Conservation (phyloP, 768 basidiomycete species). For the Gymnopilus junonius region DNA sequence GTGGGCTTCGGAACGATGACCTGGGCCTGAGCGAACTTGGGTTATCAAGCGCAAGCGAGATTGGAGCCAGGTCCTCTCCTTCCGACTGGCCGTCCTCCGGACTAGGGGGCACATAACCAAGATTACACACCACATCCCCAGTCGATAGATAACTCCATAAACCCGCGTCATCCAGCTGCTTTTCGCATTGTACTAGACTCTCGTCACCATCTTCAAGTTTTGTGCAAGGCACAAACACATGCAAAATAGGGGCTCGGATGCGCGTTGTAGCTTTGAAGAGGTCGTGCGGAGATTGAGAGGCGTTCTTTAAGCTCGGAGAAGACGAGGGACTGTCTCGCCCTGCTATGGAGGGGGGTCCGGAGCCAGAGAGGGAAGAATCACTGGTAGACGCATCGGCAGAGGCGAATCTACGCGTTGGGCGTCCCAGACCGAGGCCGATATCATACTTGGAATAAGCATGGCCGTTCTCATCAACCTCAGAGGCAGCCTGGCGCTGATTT, state of each 20-base stretch:
- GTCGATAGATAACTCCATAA: slow-evolving; percentile 78
- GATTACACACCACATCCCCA: slow-evolving; percentile 81
- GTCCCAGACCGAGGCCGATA: slow-evolving; percentile 18
- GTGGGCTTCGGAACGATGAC: background rate
- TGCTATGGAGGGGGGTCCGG: slow-evolving; percentile 6
- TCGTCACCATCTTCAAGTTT: slow-evolving; percentile 47
- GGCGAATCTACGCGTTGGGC: slow-evolving; percentile 43
- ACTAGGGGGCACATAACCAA: slow-evolving; percentile 70
- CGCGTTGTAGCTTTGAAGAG: slow-evolving; percentile 62
- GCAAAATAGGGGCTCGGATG: slow-evolving; percentile 71
- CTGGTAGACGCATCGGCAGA: slow-evolving; percentile 48
- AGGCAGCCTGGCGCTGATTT: background rate
- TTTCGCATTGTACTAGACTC: slow-evolving; percentile 62
- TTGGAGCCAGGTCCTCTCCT: slow-evolving; percentile 17
- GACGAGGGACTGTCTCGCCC: slow-evolving; percentile 6
- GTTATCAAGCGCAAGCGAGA: slow-evolving; percentile 1
- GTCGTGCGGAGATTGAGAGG: slow-evolving; percentile 57
- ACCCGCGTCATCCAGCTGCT: slow-evolving; percentile 66
- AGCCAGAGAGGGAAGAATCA: slow-evolving; percentile 45
- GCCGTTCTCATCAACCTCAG: slow-evolving; percentile 11
- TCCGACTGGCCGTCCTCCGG: slow-evolving; percentile 32
- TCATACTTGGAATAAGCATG: background rate
- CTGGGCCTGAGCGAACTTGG: slow-evolving; percentile 1
- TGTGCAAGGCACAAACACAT: slow-evolving; percentile 76
- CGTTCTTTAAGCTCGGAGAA: background rate